Conservation (phyloP, 2,329 filamentous ascomycete species). For the Colletotrichum acutatum region DNA sequence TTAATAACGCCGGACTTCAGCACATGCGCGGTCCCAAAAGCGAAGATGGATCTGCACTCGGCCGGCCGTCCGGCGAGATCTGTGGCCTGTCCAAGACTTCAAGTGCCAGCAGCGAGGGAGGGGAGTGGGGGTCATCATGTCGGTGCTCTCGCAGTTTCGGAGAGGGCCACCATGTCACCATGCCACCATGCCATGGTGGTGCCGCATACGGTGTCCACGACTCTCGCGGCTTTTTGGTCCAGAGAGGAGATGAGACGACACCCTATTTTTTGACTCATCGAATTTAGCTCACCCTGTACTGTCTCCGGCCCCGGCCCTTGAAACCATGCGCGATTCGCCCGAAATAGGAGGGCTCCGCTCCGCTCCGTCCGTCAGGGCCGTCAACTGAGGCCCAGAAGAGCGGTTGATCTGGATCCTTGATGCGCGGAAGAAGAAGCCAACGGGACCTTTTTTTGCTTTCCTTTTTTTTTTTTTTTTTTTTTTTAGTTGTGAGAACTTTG, state of each 20-base stretch:
- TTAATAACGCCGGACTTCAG: conserved; percentile 27
- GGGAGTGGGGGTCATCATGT: conserved; percentile 29
- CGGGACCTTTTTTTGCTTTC: neutral
- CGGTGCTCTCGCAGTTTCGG: conserved; percentile 32
- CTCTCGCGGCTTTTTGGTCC: neutral
- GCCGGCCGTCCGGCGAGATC: conserved; percentile 33
- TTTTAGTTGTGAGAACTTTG: neutral
- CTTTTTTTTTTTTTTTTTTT: neutral
- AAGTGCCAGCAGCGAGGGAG: conserved; percentile 19
- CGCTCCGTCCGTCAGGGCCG: conserved; percentile 21
- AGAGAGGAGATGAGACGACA: conserved; percentile 18
- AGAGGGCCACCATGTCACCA: conserved; percentile 5
- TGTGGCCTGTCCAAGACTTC: neutral
- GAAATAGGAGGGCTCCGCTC: conserved; percentile 34
- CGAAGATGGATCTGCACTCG: conserved; percentile 26
- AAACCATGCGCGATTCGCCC: conserved; percentile 30
- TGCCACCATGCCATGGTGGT: neutral
- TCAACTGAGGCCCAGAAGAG: neutral
- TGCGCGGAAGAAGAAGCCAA: neutral
- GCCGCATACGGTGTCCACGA: neutral
- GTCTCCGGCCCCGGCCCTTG: conserved; percentile 32
- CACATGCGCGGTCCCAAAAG: conserved; percentile 25
- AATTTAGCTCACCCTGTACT: conserved; percentile 14
- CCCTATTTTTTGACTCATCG: conserved; percentile 31
- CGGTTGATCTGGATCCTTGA: neutral